Evolutionary conservation across 345 rosid genomes (phyloP), one percentile per base, ranked within the genome.

Genomic region (Acer yangbiense): DNA sequence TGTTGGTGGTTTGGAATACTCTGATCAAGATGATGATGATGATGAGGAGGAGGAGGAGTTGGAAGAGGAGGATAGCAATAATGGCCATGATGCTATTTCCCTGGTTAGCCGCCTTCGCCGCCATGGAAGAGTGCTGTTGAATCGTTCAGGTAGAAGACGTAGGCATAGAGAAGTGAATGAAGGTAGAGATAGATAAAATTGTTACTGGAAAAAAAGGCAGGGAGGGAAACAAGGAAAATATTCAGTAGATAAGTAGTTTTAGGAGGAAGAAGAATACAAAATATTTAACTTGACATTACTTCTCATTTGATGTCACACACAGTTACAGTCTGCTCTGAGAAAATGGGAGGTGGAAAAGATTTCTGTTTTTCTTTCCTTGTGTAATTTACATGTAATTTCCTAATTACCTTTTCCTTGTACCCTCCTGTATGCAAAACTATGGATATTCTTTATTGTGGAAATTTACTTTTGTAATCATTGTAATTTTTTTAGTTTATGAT

Each of bases 61-160:
- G 52, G 77, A 58, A 25, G 63, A 58, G 9, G 63, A 65, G 25
- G 74, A 70, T 3, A 81, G 78, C 3, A 74, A 75, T 54, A 69
- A 68, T 25, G 77, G 76, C 17, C 85, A 71, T 25, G 86, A 86
- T 71, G 85, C 80, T 29, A 77, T 81, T 57, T 91, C 95, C 25
- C 80, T 95, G 64, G 94, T 81, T 72, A 87, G 85, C 84, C 90
- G 90, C 60, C 90, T 92, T 55, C 89, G 89, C 20, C 89, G 91
- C 29, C 92, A 89, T 29, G 90, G 98, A 14, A 78, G 92, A 68
- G 64, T 86, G 80, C 83, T 93, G 39, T 71, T 91, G 67, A 90
- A 90, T 70, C 89, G 91, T 46, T 92, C 98, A 2, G 92, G 86
- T 68, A 88, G 98, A 85, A 86, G 98, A 74, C 90, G 93, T 25